A percentile compares a stretch with the other conserved stretches of the same genome.
Conservation (phyloP, 768 basidiomycete genomes). For the Wakefieldia striispora region DNA sequence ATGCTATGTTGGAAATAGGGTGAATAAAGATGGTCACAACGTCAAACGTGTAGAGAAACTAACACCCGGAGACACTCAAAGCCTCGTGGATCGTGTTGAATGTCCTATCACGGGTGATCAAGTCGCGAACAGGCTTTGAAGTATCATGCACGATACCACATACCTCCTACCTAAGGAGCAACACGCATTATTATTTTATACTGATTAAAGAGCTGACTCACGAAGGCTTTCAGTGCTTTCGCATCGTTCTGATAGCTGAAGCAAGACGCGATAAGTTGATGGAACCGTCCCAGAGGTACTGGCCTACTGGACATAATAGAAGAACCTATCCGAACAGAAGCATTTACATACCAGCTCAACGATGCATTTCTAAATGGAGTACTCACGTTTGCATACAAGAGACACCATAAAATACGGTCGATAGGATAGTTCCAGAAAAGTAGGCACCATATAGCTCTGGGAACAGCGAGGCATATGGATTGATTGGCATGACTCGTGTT, state of each 20-base stretch:
- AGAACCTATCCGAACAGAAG: not conserved
- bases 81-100: not conserved
- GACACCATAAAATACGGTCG: not conserved
- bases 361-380: not conserved
- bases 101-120: not conserved
- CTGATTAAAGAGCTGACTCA: not conserved
- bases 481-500: no score
- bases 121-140: no score
- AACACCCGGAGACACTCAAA: not conserved
- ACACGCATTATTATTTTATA: no score
- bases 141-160: not conserved
- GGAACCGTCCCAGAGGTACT: not conserved
- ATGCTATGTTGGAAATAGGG: not conserved
- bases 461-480: not conserved
- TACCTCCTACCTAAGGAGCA: not conserved
- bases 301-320: not conserved
- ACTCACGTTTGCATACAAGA: conserved; percentile 1
- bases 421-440: not conserved
- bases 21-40: not conserved
- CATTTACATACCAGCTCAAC: not conserved
- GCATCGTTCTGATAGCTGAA: not conserved
- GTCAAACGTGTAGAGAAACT: not conserved
- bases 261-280: no score
- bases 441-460: not conserved
- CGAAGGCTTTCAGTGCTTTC: not conserved